Base-by-base conservation (phyloP, 768 basidiomycete species). In the Rhodotorula babjevae region DNA sequence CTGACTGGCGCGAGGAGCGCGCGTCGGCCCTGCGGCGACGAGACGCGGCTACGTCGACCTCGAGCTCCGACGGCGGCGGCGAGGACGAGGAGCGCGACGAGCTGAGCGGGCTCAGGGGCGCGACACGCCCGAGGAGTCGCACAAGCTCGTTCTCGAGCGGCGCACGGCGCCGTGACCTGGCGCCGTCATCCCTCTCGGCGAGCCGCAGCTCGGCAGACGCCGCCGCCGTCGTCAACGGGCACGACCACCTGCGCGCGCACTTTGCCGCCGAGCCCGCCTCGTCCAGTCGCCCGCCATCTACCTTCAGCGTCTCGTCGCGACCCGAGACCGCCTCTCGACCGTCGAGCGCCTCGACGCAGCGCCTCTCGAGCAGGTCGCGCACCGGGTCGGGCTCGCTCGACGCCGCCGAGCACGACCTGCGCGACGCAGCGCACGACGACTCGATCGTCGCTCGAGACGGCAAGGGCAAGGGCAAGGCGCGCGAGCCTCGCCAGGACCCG, bases 381-480 rank as follows among this genome's bases (percentile, higher is more conserved):
- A 14, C n/a, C 7, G 42, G 53, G 19, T 23, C 40, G 29, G n/a
- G 40, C 47, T 23, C 21, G 2, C 47, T 36, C 36, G 9, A 9
- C 36, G 36, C 47, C 23, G 47, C 21, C 47, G 47, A n/a, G n/a
- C 23, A 29, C 15, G 29, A 46, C 47, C 47, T 4, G 47, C 29
- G 40, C 42, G 42, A 42, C 9, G 44, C 18, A 11, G 21, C 47
- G 47, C 12, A 46, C 46, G 46, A 46, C 15, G 46, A 46, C 15
- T 2, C 14, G 46, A 2, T 46, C 46, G 46, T 3, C 15, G 44
- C 15, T 25, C n/a, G n/a, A n/a, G 29, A 31, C 46, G 61, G 15
- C 42, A 65, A 65, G 64, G 59, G 59, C 50, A 55, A 60, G 29
- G 59, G n/a, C 50, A 55, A 44, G 42, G 59, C 18, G 6, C 50